These are phyloP conservation scores for Tolypocladium tundrense DNA, from an alignment of 2,329 filamentous ascomycete genomes.

Conservation along the genomic window DNA sequence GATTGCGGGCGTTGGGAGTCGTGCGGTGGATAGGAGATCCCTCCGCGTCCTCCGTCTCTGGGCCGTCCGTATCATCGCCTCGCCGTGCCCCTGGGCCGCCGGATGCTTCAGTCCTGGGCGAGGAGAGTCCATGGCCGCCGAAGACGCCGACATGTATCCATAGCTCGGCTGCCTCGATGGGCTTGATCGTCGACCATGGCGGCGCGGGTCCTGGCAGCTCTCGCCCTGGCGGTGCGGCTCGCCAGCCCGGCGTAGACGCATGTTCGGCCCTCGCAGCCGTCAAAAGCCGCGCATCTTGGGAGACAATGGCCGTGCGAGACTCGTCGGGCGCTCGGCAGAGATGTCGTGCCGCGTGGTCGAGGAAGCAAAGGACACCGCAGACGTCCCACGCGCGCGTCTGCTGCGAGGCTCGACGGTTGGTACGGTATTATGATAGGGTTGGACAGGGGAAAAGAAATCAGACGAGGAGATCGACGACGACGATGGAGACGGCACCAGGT, in stretches of 20 bases:
- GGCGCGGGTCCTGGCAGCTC: background rate
- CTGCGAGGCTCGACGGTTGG: background rate
- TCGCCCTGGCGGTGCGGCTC: constrained; percentile 1
- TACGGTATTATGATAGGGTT: background rate
- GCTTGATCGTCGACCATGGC: background rate
- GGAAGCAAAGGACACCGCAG: background rate
- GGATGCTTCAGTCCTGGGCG: background rate
- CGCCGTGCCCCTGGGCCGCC: background rate
- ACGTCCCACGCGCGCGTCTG: background rate
- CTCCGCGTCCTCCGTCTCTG: background rate
- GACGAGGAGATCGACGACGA: background rate
- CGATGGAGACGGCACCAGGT: background rate
- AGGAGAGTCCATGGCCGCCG: background rate
- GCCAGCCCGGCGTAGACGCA: constrained; percentile 7
- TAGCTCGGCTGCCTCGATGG: background rate
- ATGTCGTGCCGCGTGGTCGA: background rate
- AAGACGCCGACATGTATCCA: background rate
- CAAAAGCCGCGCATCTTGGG: constrained; percentile 13
- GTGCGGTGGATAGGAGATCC: background rate
- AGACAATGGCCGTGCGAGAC: background rate
- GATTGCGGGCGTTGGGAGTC: constrained; percentile 6
- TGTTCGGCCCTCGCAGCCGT: constrained; percentile 6
- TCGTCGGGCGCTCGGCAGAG: background rate
- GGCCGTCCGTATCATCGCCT: background rate
- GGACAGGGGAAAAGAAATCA: background rate